Conservation (phyloP, 306 rosid species). For the Heteromeles arbutifolia region DNA sequence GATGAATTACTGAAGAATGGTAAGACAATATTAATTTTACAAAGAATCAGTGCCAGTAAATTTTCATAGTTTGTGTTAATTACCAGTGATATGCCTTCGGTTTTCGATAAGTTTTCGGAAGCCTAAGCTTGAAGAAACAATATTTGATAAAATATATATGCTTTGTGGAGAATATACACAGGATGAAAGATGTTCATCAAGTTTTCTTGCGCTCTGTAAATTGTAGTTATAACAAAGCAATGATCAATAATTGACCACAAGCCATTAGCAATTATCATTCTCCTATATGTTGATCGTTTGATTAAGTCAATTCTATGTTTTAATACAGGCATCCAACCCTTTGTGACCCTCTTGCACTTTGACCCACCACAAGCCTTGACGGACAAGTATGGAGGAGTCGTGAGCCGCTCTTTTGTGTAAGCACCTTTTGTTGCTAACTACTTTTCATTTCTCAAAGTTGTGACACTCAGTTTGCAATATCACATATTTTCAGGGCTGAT, state of each 20-base stretch:
- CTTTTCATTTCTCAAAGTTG: not conserved
- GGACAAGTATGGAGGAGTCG: conserved; percentile 10
- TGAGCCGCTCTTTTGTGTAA: conserved; percentile 2
- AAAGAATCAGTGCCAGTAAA: not conserved
- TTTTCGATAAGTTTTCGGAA: too few relatives aligned
- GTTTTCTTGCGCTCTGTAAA: too few relatives aligned
- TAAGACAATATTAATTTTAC: too few relatives aligned
- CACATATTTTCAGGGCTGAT: not conserved
- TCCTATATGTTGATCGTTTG: not conserved
- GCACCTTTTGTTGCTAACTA: not conserved
- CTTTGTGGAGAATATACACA: too few relatives aligned
- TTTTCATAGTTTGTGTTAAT: not conserved
- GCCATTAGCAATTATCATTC: not conserved
- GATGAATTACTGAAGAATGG: not conserved
- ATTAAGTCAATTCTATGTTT: not conserved
- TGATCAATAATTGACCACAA: not conserved
- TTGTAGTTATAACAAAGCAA: too few relatives aligned
- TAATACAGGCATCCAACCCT: conserved; percentile 9
- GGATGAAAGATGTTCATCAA: too few relatives aligned
- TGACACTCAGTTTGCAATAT: not conserved
- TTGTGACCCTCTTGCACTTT: conserved; percentile 15
- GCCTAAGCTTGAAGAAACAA: too few relatives aligned
- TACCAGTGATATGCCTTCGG: too few relatives aligned
- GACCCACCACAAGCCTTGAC: conserved; percentile 12
- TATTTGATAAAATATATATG: too few relatives aligned